These are phyloP conservation scores for Saccharomycodes ludwigii DNA, from an alignment of 805 yeast species.

Conservation along the genomic window DNA sequence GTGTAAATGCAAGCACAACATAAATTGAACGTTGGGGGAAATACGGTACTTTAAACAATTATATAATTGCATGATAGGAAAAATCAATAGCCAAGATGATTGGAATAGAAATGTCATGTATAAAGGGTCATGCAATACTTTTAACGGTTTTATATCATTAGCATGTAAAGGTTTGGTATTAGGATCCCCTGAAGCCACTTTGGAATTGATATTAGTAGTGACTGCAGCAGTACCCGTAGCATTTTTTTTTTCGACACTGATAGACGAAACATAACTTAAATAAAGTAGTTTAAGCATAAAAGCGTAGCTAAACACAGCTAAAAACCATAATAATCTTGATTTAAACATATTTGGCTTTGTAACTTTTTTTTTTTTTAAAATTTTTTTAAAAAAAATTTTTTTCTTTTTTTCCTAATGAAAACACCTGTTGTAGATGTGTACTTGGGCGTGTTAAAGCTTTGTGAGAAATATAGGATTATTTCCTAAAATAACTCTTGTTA, in stretches of 20 bases:
- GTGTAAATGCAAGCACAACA: constrained; percentile 2
- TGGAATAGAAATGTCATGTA: constrained; percentile 11
- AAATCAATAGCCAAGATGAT: constrained; percentile 15
- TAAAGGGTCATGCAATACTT: constrained; percentile 8
- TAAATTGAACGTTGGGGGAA: constrained; percentile 4
- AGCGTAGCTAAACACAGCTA: not conserved
- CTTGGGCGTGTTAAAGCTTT: too few relatives aligned
- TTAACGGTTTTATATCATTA: too few relatives aligned
- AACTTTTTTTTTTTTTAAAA: not conserved
- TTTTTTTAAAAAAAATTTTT: not conserved
- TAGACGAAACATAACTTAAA: not conserved
- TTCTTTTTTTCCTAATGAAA: not conserved
- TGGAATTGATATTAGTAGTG: too few relatives aligned
- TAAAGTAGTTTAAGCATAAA: not conserved
- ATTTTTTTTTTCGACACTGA: constrained; percentile 5
- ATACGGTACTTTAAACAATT: constrained; percentile 4
- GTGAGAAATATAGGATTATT: too few relatives aligned
- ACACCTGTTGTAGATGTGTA: too few relatives aligned
- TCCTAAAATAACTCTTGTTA: too few relatives aligned
- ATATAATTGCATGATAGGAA: constrained; percentile 9
- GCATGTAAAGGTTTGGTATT: too few relatives aligned
- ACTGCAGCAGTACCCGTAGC: not conserved
- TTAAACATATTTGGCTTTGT: constrained; percentile 1
- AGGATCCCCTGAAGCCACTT: too few relatives aligned
- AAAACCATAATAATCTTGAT: not conserved